Percentiles rank a stretch among this genome's conserved stretches.
Conservation (phyloP, 305 asterid genomes). For the Solanum hybrid region DNA sequence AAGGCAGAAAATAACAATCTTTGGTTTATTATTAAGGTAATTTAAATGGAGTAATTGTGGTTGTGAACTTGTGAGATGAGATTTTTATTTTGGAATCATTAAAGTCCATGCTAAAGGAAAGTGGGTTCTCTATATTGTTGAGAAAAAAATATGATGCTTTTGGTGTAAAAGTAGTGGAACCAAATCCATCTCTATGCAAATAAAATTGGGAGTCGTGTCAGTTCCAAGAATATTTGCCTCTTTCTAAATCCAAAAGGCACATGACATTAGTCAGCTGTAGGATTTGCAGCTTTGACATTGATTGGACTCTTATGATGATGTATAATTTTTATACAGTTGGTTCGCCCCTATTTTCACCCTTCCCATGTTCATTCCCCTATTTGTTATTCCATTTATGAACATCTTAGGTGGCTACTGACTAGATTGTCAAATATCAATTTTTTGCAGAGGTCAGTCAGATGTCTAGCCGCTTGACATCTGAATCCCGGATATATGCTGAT, state of each 20-base stretch:
- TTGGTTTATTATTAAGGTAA: neutral
- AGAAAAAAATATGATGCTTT: neutral
- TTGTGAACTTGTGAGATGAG: neutral
- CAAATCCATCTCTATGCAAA: neutral
- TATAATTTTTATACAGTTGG: neutral
- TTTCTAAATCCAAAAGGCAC: neutral
- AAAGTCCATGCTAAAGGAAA: neutral
- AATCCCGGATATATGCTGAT: slow-evolving; percentile 76
- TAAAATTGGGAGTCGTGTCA: neutral
- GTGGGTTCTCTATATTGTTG: neutral
- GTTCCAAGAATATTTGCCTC: neutral
- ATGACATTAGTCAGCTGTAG: neutral
- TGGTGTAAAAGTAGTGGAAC: neutral
- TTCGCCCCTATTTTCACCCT: neutral
- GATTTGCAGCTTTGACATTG: neutral
- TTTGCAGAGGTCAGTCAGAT: slow-evolving; percentile 87
- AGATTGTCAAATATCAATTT: slow-evolving; percentile 8
- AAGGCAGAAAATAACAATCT: neutral
- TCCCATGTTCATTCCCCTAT: neutral
- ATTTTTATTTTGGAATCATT: neutral
- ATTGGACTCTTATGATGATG: neutral
- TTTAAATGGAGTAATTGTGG: neutral
- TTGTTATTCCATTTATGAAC: neutral
- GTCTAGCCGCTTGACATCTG: slow-evolving; percentile 82
- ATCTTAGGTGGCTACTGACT: slow-evolving; percentile 8